Conservation (phyloP, 1,139 yeast genomes). For the Blastobotrys ciferrii region DNA sequence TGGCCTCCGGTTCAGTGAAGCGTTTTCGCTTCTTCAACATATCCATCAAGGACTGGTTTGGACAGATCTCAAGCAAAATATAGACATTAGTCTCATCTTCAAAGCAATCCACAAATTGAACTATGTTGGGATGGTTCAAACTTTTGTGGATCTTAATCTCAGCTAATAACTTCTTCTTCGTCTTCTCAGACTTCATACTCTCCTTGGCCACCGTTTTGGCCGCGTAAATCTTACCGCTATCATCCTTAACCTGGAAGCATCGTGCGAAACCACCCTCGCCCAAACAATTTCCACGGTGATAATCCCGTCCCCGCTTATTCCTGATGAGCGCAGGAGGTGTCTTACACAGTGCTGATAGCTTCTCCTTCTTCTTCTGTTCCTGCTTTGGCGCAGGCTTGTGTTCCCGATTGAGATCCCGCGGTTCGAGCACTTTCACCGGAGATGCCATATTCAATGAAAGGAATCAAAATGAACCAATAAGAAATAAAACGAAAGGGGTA, state of each 20-base stretch:
- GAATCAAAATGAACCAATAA: neutral
- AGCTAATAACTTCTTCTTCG: slow-evolving; percentile 77
- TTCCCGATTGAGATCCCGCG: slow-evolving; percentile 20
- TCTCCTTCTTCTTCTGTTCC: slow-evolving; percentile 56
- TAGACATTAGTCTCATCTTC: slow-evolving; percentile 94
- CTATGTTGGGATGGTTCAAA: slow-evolving; percentile 85
- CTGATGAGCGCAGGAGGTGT: slow-evolving; percentile 93
- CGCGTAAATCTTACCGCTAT: slow-evolving; percentile 79
- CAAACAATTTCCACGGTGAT: slow-evolving; percentile 83
- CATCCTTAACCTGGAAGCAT: slow-evolving; percentile 94
- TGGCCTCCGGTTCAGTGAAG: slow-evolving; percentile 86
- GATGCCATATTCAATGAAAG: slow-evolving; percentile 5
- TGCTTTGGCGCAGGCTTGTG: slow-evolving; percentile 6
- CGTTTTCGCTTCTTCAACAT: slow-evolving; percentile 78
- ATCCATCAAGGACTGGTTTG: slow-evolving; percentile 82
- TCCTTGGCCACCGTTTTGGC: slow-evolving; percentile 98
- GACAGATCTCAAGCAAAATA: slow-evolving; percentile 85
- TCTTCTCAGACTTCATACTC: slow-evolving; percentile 86
- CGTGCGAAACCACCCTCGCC: slow-evolving; percentile 99
- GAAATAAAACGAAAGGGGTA: neutral
- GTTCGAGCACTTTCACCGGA: slow-evolving; percentile 20
- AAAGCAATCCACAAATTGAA: slow-evolving; percentile 88
- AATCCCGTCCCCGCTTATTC: slow-evolving; percentile 82
- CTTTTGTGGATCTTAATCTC: slow-evolving; percentile 95
- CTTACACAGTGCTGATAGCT: slow-evolving; percentile 81